phyloP scores from a whole-genome alignment of 1,284 basidiomycete genomes.

The Trametes hirsuta region DNA sequence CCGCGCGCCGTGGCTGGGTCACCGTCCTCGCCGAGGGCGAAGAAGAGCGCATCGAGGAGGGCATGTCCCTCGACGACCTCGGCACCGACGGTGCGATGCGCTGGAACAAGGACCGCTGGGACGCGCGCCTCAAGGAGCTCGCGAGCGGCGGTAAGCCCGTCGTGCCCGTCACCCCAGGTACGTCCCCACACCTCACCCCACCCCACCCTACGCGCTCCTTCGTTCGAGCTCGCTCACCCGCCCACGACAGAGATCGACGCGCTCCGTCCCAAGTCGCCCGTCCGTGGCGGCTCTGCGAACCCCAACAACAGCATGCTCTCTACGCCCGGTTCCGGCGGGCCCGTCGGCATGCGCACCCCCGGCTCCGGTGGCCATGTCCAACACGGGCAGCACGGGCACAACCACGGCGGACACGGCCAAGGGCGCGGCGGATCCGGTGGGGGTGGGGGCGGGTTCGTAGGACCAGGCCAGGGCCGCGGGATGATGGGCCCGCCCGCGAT shows the following conservation, averaged over 20 bases:
- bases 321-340: conserved; percentile 15
- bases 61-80: conserved; percentile 43
- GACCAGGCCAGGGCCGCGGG: too few relatives aligned
- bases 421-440: too few relatives aligned
- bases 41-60: conserved; percentile 49
- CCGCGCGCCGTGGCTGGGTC: conserved; percentile 90
- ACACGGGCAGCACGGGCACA: too few relatives aligned
- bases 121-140: conserved; percentile 57
- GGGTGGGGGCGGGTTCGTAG: too few relatives aligned
- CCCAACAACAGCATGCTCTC: conserved; percentile 18
- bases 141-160: conserved; percentile 56
- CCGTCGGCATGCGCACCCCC: background rate
- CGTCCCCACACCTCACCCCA: conserved; percentile 3
- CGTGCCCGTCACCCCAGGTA: conserved; percentile 64
- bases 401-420: too few relatives aligned
- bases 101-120: conserved; percentile 65
- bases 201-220: too few relatives aligned
- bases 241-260: conserved; percentile 71
- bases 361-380: too few relatives aligned
- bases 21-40: conserved; percentile 77
- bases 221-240: background rate
- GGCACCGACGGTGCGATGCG: conserved; percentile 36
- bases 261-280: conserved; percentile 86
- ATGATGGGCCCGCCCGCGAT: too few relatives aligned
- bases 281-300: conserved; percentile 43